phyloP scores from a whole-genome alignment of 169 alveolate species.

The Plasmodium inui region DNA sequence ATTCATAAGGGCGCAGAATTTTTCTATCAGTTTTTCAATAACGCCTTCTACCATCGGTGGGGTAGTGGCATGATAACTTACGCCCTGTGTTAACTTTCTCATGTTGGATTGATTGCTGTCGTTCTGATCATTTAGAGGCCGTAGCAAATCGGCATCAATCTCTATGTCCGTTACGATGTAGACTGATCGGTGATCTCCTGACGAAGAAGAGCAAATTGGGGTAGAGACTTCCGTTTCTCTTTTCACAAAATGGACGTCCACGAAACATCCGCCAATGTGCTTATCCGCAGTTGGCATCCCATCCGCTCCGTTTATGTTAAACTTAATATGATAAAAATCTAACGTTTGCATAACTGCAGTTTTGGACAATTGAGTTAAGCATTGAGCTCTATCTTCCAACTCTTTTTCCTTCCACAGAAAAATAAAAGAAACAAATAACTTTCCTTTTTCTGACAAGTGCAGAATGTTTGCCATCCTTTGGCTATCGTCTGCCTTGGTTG shows the following conservation, averaged over 20 bases:
- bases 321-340: conserved; percentile 19
- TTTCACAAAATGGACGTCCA: conserved; percentile 10
- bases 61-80: not conserved
- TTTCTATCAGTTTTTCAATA: not conserved
- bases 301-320: conserved; percentile 44
- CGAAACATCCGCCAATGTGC: conserved; percentile 43
- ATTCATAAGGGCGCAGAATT: conserved; percentile 11
- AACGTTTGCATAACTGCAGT: conserved; percentile 47
- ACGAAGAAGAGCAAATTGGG: not conserved
- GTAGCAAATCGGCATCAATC: not conserved
- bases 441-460: conserved; percentile 45
- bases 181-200: not conserved
- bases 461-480: not conserved
- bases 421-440: conserved; percentile 44
- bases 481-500: conserved; percentile 17
- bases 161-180: not conserved
- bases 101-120: not conserved
- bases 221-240: not conserved
- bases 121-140: not conserved
- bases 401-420: conserved; percentile 44
- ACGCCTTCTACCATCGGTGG: not conserved
- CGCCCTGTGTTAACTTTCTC: not conserved
- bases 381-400: not conserved
- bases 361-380: conserved; percentile 27
- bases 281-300: conserved; percentile 30